These are phyloP conservation scores for Diplodia intermedia DNA, from an alignment of 2,329 filamentous ascomycete genomes.

Conservation along the genomic window DNA sequence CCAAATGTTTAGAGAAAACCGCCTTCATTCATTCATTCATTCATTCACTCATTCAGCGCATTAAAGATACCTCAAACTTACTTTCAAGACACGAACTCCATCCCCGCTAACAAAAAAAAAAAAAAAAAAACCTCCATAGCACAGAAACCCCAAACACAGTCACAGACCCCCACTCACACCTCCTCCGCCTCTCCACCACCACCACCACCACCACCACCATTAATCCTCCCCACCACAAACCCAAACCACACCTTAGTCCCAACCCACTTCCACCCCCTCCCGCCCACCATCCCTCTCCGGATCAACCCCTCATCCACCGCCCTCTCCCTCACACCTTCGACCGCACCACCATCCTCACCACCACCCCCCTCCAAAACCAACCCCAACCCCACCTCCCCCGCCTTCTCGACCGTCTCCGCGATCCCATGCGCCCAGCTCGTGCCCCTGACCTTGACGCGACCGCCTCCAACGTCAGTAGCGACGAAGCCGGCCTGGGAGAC, in stretches of 20 bases:
- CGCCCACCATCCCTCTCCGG: constrained; percentile 43
- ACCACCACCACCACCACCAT: too few species aligned
- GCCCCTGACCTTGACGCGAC: constrained; percentile 61
- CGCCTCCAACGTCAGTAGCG: constrained; percentile 50
- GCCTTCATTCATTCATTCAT: background rate
- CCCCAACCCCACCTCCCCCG: constrained; percentile 44
- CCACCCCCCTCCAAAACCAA: constrained; percentile 37
- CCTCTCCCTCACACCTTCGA: constrained; percentile 40
- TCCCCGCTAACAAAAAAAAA: background rate
- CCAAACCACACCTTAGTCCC: constrained; percentile 51
- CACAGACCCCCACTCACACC: background rate
- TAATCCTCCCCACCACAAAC: constrained; percentile 41
- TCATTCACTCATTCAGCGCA: background rate
- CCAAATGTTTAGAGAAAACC: too few species aligned
- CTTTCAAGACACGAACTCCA: background rate
- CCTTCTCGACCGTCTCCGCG: constrained; percentile 59
- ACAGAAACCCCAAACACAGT: background rate
- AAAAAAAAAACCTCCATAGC: background rate
- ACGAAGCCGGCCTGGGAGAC: constrained; percentile 68
- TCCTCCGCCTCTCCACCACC: background rate
- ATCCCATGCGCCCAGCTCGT: constrained; percentile 64
- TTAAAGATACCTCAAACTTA: background rate
- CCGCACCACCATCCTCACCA: background rate
- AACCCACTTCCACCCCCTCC: constrained; percentile 51
- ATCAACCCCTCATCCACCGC: constrained; percentile 37